phyloP scores from a whole-genome alignment of 2,329 filamentous ascomycete species.

The Achaetomium macrosporum region DNA sequence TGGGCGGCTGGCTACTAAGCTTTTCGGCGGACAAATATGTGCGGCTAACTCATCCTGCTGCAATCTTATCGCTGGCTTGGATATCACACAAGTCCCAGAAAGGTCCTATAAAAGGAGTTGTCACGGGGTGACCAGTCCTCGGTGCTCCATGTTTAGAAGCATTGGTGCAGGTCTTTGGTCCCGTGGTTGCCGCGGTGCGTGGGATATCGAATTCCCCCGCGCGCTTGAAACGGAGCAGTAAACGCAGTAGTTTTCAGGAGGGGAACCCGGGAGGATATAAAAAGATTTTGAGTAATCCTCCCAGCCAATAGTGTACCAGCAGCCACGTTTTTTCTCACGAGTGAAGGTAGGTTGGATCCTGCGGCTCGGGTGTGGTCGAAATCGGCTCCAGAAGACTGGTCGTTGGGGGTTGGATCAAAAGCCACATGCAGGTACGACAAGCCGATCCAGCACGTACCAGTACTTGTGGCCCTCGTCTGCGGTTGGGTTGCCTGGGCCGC shows the following conservation, averaged over 20 bases:
- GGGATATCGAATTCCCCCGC: neutral
- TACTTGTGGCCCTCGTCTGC: slow-evolving; percentile 11
- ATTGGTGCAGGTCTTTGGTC: neutral
- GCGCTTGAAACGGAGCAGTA: neutral
- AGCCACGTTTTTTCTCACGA: neutral
- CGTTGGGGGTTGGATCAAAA: slow-evolving; percentile 19
- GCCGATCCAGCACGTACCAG: slow-evolving; percentile 16
- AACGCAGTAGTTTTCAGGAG: neutral
- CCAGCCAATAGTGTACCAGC: neutral
- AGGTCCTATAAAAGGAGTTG: neutral
- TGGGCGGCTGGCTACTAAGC: neutral
- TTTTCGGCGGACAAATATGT: neutral
- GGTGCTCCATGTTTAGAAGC: neutral
- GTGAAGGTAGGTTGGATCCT: neutral
- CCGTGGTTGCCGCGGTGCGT: neutral
- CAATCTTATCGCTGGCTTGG: neutral
- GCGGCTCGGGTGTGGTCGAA: slow-evolving; percentile 2
- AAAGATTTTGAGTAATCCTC: neutral
- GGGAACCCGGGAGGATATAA: slow-evolving; percentile 4
- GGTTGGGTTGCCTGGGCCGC: slow-evolving; percentile 6
- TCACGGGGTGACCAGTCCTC: neutral
- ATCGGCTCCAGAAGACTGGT: slow-evolving; percentile 4
- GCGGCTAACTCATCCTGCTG: neutral
- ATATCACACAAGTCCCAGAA: neutral
- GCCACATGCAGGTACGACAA: slow-evolving; percentile 21